Evolutionary conservation across 805 yeast species (phyloP), one percentile per base, ranked within the genome.

Genomic region (Candida suzukii): DNA sequence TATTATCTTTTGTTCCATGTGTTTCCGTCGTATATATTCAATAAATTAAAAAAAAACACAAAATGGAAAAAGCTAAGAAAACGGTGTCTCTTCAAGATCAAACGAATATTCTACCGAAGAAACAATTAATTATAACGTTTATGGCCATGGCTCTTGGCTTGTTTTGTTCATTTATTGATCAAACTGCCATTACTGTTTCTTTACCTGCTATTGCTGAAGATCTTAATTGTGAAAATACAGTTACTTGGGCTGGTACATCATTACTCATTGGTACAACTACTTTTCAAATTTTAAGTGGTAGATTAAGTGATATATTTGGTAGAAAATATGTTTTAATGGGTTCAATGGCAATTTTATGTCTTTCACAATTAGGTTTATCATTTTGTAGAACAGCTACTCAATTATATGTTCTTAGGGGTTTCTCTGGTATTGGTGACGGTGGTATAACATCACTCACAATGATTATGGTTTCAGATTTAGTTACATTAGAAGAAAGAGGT

Each of bases 171-270:
- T 73, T 73, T 54, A 60, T 73, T 13, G 80, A 74, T 54, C 77
- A 71, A 46, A 68, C 73, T 2, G 66, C 74, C 24, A 64, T 72
- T 27, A 64, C 73, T 1, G 70, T 73, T 12, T 74, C 74, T 2
- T 64, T 73, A 27, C 67, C 80, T 2, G 44, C 51, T n/a, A 74
- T 76, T 29, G 76, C 73, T 8, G 51, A 60, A 22, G 78, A 68
- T 26, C 56, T 76, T 36, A 42, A 72, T 37, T 16, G 24, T 24
- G 62, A 60, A 31, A 57, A 58, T 17, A 67, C 78, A 1, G 73
- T 76, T 35, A 67, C 75, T 37, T 77, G 83, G 83, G 79, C 78
- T 0, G 80, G 80, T 13, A 71, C 82, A 0, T 70, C 80, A 2
- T 55, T 70, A 14, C 55, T 74, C 24, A 67, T 77, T 39, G 76